A percentile compares a stretch with the other conserved stretches of the same genome.
Evolutionary conservation across 257 asterid species (phyloP).

Genomic region (Rubia yunnanensis): DNA sequence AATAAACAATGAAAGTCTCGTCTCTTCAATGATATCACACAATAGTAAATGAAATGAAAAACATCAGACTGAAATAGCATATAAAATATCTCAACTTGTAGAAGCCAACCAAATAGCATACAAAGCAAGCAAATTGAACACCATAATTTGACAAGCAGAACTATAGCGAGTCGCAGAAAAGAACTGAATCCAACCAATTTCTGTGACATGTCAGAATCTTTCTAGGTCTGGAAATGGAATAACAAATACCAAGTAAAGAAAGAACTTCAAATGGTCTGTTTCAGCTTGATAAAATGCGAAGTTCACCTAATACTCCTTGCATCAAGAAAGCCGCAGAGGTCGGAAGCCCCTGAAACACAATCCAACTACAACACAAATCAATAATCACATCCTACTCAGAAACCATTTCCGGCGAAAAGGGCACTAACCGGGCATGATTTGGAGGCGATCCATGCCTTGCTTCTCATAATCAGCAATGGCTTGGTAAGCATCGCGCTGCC

Average conservation of each 20-base stretch:
- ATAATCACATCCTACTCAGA: not conserved
- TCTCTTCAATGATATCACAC: not conserved
- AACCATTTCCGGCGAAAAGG: not conserved
- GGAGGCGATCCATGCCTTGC: conserved; percentile 74
- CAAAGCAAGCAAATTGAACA: not conserved
- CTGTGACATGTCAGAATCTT: not conserved
- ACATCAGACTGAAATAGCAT: not conserved
- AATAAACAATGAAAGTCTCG: not conserved
- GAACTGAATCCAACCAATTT: not conserved
- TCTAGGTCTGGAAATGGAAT: not conserved
- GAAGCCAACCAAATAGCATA: not conserved
- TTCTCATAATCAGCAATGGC: conserved; percentile 75
- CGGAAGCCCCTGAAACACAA: conserved; percentile 70
- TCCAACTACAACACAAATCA: conserved; percentile 12
- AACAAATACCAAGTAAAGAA: not conserved
- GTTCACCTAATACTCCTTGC: conserved; percentile 64
- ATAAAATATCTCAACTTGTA: not conserved
- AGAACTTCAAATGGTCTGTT: not conserved
- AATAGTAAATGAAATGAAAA: not conserved
- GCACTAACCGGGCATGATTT: conserved; percentile 82
- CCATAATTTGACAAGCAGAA: too few relatives aligned
- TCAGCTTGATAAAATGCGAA: not conserved
- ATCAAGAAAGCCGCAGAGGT: conserved; percentile 74
- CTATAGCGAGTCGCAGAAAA: not conserved
- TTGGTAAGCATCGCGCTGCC: conserved; percentile 53